These are phyloP conservation scores for Mytilinidion resinicola DNA, from an alignment of 495 filamentous ascomycete genomes.

Conservation along the genomic window DNA sequence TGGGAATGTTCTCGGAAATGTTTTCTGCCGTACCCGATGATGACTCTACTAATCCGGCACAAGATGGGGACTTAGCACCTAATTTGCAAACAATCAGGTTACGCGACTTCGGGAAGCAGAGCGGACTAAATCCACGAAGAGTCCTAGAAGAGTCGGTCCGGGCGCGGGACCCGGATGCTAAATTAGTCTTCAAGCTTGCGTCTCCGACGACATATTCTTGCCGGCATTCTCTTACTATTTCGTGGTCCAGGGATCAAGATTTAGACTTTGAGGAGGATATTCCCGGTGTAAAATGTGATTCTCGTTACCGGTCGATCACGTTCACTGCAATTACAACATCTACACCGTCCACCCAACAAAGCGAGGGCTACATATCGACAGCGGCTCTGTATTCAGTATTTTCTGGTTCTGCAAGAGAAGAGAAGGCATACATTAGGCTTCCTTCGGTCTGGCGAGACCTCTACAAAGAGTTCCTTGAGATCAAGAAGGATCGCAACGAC, in stretches of 20 bases:
- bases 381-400: constrained; percentile 75
- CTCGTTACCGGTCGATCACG: constrained; percentile 41
- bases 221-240: constrained; percentile 64
- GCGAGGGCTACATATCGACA: constrained; percentile 80
- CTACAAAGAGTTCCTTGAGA: constrained; percentile 68
- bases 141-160: constrained; percentile 83
- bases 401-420: constrained; percentile 67
- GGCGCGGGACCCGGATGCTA: constrained; percentile 67
- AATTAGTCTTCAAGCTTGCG: constrained; percentile 57
- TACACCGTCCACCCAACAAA: constrained; percentile 71
- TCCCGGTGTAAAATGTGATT: constrained; percentile 40
- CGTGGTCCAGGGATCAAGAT: constrained; percentile 76
- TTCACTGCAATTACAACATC: constrained; percentile 70
- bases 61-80: neutral
- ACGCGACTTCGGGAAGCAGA: constrained; percentile 78
- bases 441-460: constrained; percentile 77
- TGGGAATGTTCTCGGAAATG: constrained; percentile 60
- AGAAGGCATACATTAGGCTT: constrained; percentile 73
- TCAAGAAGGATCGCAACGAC: constrained; percentile 62
- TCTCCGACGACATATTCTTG: constrained; percentile 67
- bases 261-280: constrained; percentile 38
- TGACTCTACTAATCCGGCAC: neutral
- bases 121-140: constrained; percentile 61
- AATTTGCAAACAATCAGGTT: constrained; percentile 45
- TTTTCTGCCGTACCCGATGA: constrained; percentile 38